phyloP scores from a whole-genome alignment of 192 early-diverging fungal genomes.

The Backusella parvicylindrica region DNA sequence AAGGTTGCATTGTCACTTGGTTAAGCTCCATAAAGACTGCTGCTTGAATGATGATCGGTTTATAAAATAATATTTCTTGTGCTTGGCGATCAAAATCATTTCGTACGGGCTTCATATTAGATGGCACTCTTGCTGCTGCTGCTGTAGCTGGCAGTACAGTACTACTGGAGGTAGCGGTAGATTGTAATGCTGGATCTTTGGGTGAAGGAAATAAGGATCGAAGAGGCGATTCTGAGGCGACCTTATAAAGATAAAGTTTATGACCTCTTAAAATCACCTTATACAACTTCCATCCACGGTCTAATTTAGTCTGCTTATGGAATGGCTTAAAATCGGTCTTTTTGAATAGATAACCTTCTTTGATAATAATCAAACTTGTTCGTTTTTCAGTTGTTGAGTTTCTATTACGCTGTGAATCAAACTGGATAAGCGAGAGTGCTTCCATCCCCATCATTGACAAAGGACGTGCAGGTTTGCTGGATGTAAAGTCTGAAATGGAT shows the following conservation, averaged over 20 bases:
- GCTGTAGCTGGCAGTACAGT: not conserved
- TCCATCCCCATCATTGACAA: slow-evolving; percentile 12
- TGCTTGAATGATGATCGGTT: not conserved
- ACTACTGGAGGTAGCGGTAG: not conserved
- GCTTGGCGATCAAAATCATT: slow-evolving; percentile 18
- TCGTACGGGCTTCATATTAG: not conserved
- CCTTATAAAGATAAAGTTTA: slow-evolving; percentile 75
- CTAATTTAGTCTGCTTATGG: slow-evolving; percentile 47
- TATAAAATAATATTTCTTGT: slow-evolving; percentile 4
- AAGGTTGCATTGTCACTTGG: not conserved
- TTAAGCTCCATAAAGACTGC: slow-evolving; percentile 16
- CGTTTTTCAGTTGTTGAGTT: slow-evolving; percentile 16
- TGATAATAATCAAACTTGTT: slow-evolving; percentile 25
- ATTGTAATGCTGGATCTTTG: not conserved
- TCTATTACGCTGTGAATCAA: not conserved
- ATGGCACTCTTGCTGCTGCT: not conserved
- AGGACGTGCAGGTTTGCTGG: not conserved
- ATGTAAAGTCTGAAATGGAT: not conserved
- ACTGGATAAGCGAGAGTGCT: not conserved
- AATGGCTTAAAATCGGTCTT: slow-evolving; percentile 69
- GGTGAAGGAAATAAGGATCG: slow-evolving; percentile 31
- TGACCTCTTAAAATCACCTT: slow-evolving; percentile 67
- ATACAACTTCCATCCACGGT: slow-evolving; percentile 77
- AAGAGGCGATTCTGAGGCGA: slow-evolving; percentile 50
- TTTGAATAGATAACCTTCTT: slow-evolving; percentile 72